Conservation (phyloP, 805 yeast genomes). For the Yarrowia hollandica region DNA sequence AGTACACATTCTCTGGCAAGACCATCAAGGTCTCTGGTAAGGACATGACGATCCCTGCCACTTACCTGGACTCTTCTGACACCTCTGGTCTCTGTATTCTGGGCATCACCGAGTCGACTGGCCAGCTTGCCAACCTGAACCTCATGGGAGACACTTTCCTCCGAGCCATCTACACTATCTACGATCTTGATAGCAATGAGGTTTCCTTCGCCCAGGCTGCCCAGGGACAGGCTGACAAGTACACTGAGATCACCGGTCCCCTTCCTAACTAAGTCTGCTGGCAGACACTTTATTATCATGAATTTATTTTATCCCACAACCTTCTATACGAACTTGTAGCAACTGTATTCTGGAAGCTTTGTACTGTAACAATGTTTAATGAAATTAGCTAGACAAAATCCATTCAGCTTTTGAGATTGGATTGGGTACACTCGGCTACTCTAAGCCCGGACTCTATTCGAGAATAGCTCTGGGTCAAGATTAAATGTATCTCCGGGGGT, state of each 20-base stretch:
- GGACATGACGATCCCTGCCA: constrained; percentile 9
- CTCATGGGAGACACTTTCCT: constrained; percentile 57
- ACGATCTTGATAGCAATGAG: constrained; percentile 55
- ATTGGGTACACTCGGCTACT: too few relatives aligned
- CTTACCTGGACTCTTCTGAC: neutral
- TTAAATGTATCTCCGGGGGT: too few relatives aligned
- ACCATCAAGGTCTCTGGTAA: constrained; percentile 5
- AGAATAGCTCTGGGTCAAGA: neutral
- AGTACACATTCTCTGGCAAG: neutral
- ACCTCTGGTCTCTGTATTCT: constrained; percentile 34
- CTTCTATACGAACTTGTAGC: neutral
- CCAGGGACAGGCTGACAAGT: neutral
- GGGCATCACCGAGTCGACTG: constrained; percentile 38
- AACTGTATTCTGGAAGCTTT: neutral
- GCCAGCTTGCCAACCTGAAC: constrained; percentile 33
- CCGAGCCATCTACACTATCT: constrained; percentile 62
- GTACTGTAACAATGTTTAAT: too few relatives aligned
- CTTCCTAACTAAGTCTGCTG: constrained; percentile 3
- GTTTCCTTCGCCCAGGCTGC: constrained; percentile 55
- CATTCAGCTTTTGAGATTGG: too few relatives aligned
- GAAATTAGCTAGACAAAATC: too few relatives aligned
- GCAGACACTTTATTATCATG: neutral
- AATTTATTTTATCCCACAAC: neutral
- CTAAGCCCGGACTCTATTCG: too few relatives aligned
- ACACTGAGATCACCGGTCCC: neutral